A percentile compares a stretch with the other conserved stretches of the same genome.
Evolutionary conservation across 352 stramenopile species (phyloP).

Genomic region (Phytopythium helicoides): DNA sequence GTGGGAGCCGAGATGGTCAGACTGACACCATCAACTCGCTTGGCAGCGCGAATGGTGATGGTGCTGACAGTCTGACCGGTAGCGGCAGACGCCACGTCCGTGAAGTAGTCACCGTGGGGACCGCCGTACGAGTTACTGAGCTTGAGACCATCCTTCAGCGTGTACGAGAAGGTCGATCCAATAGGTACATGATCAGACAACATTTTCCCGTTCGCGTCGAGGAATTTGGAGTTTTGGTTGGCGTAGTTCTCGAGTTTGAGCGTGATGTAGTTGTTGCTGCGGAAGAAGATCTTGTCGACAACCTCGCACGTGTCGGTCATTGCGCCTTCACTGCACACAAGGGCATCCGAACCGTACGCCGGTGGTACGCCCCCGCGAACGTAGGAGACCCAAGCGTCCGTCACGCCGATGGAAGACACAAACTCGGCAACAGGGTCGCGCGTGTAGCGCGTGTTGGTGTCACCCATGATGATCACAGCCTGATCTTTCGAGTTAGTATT

Average conservation of each 20-base stretch:
- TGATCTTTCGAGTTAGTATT: constrained; percentile 39
- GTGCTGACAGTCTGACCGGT: constrained; percentile 23
- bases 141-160: constrained; percentile 19
- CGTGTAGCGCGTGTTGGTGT: constrained; percentile 53
- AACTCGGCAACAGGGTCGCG: too few species aligned
- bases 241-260: constrained; percentile 38
- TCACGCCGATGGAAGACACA: constrained; percentile 21
- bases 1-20: constrained; percentile 19
- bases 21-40: constrained; percentile 39
- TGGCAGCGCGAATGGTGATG: constrained; percentile 25
- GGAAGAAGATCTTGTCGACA: constrained; percentile 64
- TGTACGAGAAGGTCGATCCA: constrained; percentile 37
- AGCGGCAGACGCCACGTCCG: constrained; percentile 23
- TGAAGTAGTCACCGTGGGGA: constrained; percentile 38
- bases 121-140: constrained; percentile 36
- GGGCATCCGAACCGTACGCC: constrained; percentile 25
- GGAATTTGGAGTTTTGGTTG: constrained; percentile 42
- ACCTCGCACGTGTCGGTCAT: constrained; percentile 47
- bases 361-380: constrained; percentile 30
- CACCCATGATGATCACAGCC: constrained; percentile 46
- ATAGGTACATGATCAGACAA: constrained; percentile 52
- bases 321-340: constrained; percentile 28
- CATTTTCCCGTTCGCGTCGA: constrained; percentile 23
- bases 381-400: constrained; percentile 45
- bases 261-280: constrained; percentile 42